Conservation (phyloP, 2,329 filamentous ascomycete genomes). For the Verruconis gallopava region DNA sequence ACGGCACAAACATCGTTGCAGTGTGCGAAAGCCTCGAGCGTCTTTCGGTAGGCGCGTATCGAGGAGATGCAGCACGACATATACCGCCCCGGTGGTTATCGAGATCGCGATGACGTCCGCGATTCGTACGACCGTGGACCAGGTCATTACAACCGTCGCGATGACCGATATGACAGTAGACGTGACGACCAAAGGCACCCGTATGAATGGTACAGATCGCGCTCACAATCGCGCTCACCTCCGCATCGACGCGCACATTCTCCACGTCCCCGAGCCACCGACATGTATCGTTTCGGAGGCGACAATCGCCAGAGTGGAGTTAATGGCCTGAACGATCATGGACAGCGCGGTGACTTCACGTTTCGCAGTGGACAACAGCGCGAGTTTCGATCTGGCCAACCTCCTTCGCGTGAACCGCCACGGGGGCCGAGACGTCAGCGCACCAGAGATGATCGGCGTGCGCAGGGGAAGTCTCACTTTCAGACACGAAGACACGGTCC, state of each 20-base stretch:
- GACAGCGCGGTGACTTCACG: slow-evolving; percentile 21
- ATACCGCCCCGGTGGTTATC: no score
- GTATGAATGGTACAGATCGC: background rate
- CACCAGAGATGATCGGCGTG: background rate
- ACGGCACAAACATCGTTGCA: no score
- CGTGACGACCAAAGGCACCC: background rate
- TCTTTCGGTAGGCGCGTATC: no score
- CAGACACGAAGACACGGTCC: slow-evolving; percentile 12
- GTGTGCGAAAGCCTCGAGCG: no score
- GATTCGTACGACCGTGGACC: no score
- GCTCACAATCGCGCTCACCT: background rate
- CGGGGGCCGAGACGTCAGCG: slow-evolving; percentile 12
- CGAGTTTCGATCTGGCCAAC: slow-evolving; percentile 19
- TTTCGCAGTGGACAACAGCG: slow-evolving; percentile 20
- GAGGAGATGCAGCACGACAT: no score
- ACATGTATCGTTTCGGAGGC: slow-evolving; percentile 5
- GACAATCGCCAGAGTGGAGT: background rate
- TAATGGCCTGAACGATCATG: background rate
- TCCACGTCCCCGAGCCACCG: no score
- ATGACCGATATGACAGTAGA: background rate
- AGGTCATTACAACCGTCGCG: no score
- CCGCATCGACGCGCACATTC: background rate
- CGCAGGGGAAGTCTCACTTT: no score
- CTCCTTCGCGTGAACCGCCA: slow-evolving; percentile 10
- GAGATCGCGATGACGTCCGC: no score